Evolutionary conservation across 345 rosid species (phyloP), one percentile per base, ranked within the genome.

Genomic region (Salix purpurea): DNA sequence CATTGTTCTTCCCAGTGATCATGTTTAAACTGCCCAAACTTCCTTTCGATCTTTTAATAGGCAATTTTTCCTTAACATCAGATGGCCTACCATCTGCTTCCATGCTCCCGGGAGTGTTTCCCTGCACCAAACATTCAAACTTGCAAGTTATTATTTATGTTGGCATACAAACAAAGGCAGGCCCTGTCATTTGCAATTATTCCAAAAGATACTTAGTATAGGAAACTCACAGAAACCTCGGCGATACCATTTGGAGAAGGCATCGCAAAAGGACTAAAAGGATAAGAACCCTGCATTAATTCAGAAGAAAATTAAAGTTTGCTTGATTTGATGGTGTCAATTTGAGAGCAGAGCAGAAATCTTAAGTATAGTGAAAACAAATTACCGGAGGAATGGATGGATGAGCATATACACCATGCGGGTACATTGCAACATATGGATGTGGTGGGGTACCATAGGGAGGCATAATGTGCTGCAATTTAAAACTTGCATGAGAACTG

Each of bases 391-490:
- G 95, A 5, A 96, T 86, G 69, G 98, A 90, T 70, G 99, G 98
- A 86, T 96, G 99, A 0, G 95, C 91, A 74, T 93, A 96, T 84
- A 96, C 98, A 76, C 98, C 96, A 74, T 91, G 98, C 67, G 99
- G 95, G 88, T 96, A 96, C 99, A 96, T 93, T 70, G 98, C 92
- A 83, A 96, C 98, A 56, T 96, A 96, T 8, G 97, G 99, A 87
- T 93, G 96, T 19, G 98, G 98, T 7, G 98, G 94, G 30, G 99
- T 93, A 71, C 97, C 99, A 79, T 96, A 96, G 15, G 97, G 96
- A 84, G 98, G 98, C 96, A 96, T 91, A 77, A 93, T 88, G 88
- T 89, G 99, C 99, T 95, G 91, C 84, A 89, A 66, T 52, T 28
- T 60, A 58, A 74, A 76, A 21, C 1, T 30, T 40, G 65, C 32